A percentile compares a stretch with the other conserved stretches of the same genome.
These are phyloP conservation scores for Globisporangium parvum DNA, from an alignment of 352 stramenopile genomes.

Conservation along the genomic window DNA sequence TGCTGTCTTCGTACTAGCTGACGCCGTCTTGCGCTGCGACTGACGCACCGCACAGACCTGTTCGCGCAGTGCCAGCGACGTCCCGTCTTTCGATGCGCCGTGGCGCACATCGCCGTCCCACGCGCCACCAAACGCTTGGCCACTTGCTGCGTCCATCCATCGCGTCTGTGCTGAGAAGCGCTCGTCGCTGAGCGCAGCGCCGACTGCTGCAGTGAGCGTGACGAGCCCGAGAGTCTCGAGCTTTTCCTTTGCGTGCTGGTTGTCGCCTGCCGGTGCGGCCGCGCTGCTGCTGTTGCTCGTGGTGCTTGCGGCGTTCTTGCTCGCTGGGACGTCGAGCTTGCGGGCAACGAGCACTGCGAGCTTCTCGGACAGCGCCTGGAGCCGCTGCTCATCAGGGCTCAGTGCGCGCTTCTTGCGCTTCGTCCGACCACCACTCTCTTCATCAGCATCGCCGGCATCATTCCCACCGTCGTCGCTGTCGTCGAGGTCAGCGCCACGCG, in stretches of 20 bases:
- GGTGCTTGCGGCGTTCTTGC: conserved; percentile 8
- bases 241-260: conserved; percentile 51
- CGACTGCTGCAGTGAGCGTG: conserved; percentile 50
- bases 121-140: conserved; percentile 34
- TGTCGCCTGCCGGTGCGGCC: conserved; percentile 11
- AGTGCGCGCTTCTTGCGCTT: conserved; percentile 32
- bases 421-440: conserved; percentile 30
- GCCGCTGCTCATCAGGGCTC: conserved; percentile 60
- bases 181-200: conserved; percentile 37
- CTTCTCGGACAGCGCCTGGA: conserved; percentile 67
- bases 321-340: conserved; percentile 13
- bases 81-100: conserved; percentile 67
- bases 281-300: not conserved
- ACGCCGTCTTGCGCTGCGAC: not conserved
- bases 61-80: conserved; percentile 51
- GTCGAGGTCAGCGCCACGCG: conserved; percentile 44
- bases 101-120: conserved; percentile 68
- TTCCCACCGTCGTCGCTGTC: conserved; percentile 38
- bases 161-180: conserved; percentile 72
- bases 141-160: conserved; percentile 72
- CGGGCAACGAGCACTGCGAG: conserved; percentile 50
- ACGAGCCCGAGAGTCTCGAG: conserved; percentile 54
- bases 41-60: conserved; percentile 19
- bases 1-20: no score
- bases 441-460: conserved; percentile 34